Conservation (phyloP, 169 alveolate species). For the Toxoplasma gondii region DNA sequence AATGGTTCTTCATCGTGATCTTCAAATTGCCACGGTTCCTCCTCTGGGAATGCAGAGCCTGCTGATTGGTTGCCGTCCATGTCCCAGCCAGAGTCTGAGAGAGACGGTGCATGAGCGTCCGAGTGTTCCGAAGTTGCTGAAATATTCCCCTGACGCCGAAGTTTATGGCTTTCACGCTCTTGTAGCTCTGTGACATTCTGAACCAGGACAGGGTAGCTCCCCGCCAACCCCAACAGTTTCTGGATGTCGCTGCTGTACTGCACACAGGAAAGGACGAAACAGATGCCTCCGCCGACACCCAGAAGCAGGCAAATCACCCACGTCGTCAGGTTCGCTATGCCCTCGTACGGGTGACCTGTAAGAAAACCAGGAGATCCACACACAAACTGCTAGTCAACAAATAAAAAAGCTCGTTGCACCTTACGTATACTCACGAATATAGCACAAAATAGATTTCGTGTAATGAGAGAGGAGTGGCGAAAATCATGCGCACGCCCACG, state of each 20-base stretch:
- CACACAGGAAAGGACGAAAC: neutral
- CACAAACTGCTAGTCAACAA: neutral
- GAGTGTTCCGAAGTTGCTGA: no score
- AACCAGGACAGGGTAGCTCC: neutral
- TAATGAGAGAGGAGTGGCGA: no score
- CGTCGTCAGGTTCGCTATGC: neutral
- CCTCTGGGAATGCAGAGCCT: no score
- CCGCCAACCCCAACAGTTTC: slow-evolving; percentile 11
- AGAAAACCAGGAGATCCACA: neutral
- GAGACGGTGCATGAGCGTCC: no score
- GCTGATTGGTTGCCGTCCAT: no score
- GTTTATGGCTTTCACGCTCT: neutral
- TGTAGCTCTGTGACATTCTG: neutral
- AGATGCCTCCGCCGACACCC: neutral
- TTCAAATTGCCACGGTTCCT: no score
- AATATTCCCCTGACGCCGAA: no score
- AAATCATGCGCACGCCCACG: no score
- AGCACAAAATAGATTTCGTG: no score
- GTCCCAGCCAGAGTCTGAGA: no score
- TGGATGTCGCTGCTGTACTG: slow-evolving; percentile 39
- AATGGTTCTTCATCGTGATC: no score
- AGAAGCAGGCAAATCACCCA: neutral
- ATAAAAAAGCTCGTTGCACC: neutral
- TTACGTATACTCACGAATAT: no score
- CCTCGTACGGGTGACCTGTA: neutral